Evolutionary conservation across 768 basidiomycete genomes (phyloP), one percentile per base, ranked within the genome.

Genomic region (Nevesoporus exiguus): DNA sequence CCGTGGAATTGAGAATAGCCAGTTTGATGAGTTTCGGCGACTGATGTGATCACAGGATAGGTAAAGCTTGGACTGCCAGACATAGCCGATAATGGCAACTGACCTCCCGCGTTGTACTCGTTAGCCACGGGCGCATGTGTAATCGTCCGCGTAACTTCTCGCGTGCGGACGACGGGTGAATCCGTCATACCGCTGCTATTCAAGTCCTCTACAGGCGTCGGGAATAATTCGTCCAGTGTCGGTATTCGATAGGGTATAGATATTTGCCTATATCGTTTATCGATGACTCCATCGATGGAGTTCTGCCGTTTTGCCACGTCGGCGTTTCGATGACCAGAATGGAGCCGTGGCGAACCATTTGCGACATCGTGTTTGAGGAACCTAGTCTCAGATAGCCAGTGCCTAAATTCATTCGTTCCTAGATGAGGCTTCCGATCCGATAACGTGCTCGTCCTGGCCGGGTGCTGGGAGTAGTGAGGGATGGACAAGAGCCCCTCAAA

Each of bases 401-500:
- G 61, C 37, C 69, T 62, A 53, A 70, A 69, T 37, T 71, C 68
- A 22, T 55, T 69, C 7, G 57, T 58, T 39, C 55, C 57, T 25
- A 57, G 46, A n/a, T 55, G 15, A 39, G 29, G 37, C 37, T 60
- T 58, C 40, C 54, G 59, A 27, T 65, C 63, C 45, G 49, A 46
- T 42, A 37, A 13, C 1, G 50, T 47, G 36, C 27, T 49, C 24
- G 45, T 44, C 56, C 43, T 62, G 42, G 46, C 37, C 4, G 55
- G 41, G 44, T 39, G 66, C 31, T 61, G 60, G 29, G 55, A 40
- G n/a, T 48, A 49, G 19, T n/a, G 51, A 53, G 61, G 57, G 15
- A 43, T 54, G 22, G 61, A 59, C 43, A 67, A 54, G 42, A 80
- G 66, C 11, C 73, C 72, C 51, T 82, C 76, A 54, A 74, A 82